A percentile compares a stretch with the other conserved stretches of the same genome.
Evolutionary conservation across 768 basidiomycete genomes (phyloP).

Genomic region (Lepiota subincarnata): DNA sequence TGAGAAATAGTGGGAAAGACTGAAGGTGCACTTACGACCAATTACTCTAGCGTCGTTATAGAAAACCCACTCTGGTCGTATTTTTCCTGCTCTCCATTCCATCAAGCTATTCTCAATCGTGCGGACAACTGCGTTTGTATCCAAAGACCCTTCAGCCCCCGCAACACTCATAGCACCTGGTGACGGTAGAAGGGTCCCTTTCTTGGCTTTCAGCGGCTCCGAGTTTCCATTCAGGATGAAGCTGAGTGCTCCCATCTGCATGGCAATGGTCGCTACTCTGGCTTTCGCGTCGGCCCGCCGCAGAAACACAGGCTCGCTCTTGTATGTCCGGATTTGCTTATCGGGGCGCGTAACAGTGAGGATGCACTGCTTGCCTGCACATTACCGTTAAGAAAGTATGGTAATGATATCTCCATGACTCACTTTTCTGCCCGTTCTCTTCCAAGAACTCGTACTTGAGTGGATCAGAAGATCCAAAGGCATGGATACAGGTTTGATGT

Average conservation of each 20-base stretch:
- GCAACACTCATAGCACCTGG: slow-evolving; percentile 20
- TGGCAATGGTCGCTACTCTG: slow-evolving; percentile 47
- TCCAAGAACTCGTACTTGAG: slow-evolving; percentile 8
- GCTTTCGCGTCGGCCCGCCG: slow-evolving; percentile 52
- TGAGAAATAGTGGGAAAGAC: neutral
- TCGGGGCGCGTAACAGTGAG: slow-evolving; percentile 56
- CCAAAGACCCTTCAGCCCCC: slow-evolving; percentile 14
- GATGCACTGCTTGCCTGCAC: slow-evolving; percentile 54
- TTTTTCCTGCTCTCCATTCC: slow-evolving; percentile 49
- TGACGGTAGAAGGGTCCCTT: slow-evolving; percentile 28
- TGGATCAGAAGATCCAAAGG: neutral
- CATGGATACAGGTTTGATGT: slow-evolving; percentile 4
- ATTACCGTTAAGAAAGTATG: neutral
- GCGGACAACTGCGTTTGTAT: slow-evolving; percentile 22
- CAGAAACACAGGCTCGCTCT: slow-evolving; percentile 39
- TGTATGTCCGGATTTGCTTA: slow-evolving; percentile 48
- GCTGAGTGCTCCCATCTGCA: slow-evolving; percentile 57
- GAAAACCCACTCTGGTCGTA: slow-evolving; percentile 50
- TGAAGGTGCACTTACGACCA: slow-evolving; percentile 32
- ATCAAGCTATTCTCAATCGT: slow-evolving; percentile 52
- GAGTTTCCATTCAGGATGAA: slow-evolving; percentile 49
- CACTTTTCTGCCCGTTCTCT: slow-evolving; percentile 7
- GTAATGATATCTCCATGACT: slow-evolving; percentile 18
- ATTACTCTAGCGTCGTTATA: slow-evolving; percentile 43
- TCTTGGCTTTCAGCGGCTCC: slow-evolving; percentile 28